A percentile compares a stretch with the other conserved stretches of the same genome.
Evolutionary conservation across 371 early-diverging fungal species (phyloP).

Genomic region (Apophysomyces variabilis): DNA sequence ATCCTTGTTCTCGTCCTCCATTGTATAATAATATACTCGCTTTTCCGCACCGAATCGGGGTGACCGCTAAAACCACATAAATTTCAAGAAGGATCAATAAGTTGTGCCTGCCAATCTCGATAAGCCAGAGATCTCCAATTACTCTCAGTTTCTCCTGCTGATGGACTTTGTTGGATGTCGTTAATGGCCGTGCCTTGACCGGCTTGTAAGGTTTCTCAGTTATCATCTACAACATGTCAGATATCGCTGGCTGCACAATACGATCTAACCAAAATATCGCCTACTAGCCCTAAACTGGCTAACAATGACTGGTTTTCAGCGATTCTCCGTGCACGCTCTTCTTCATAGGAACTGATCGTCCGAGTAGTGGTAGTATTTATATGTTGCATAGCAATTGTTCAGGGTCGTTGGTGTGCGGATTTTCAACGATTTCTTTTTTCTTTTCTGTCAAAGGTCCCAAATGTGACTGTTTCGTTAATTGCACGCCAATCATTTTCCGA

Average conservation of each 20-base stretch:
- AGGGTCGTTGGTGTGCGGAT: too few relatives aligned
- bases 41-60: background rate
- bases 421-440: background rate
- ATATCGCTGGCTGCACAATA: background rate
- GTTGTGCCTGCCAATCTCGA: background rate
- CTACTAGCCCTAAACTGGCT: constrained; percentile 6
- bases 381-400: too few relatives aligned
- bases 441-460: background rate
- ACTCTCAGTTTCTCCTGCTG: background rate
- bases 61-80: constrained; percentile 4
- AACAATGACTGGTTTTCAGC: constrained; percentile 6
- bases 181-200: background rate
- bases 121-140: background rate
- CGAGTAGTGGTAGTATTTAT: background rate
- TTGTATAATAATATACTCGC: background rate
- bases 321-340: constrained; percentile 9
- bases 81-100: background rate
- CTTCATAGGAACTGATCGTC: constrained; percentile 2
- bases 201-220: background rate
- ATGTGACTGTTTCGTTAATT: too few relatives aligned
- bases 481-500: too few relatives aligned
- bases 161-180: background rate
- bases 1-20: background rate
- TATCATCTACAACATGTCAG: background rate
- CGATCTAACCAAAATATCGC: background rate